Evolutionary conservation across 306 rosid genomes (phyloP), one percentile per base, ranked within the genome.

Genomic region (Vigna hirtella): DNA sequence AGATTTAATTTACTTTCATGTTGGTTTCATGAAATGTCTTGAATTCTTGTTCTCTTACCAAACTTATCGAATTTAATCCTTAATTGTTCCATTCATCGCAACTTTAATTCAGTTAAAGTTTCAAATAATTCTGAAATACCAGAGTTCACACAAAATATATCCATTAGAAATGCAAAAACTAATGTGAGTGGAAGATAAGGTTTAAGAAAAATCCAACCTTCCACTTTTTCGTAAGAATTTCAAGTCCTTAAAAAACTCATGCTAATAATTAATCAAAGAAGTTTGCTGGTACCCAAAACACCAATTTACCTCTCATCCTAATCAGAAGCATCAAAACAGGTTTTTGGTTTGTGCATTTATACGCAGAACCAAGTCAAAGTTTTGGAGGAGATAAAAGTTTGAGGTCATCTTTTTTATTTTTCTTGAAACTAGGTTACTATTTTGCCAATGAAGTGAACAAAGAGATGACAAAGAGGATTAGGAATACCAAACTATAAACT

Each of bases 391-490:
- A 76, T 9, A 11, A 48, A 9, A 7, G 58, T 56, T 10, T 52
- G 67, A 40, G 48, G 22, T 64, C 22, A 11, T 20, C 12, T 55
- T 68, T 30, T 53, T 15, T 49, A 64, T 50, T 50, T 66, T 16
- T 53, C 66, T 20, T 63, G 75, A 70, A 70, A 42, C 10, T 24
- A 45, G 12, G 50, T 72, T 50, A 47, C 26, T 78, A 30, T 12
- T 22, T 42, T 24, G 45, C 75, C 83, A 61, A 36, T 73, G 73
- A 85, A 83, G 47, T 47, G 48, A 77, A 16, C 5, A n/a, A 32
- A 70, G 53, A 74, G 64, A 66, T 76, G 3, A 78, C 16, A 66
- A 66, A 64, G 70, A 26, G 24, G 61, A 49, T 20, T 38, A 28
- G 47, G 14, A 18, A 50, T 16, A 51, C 57, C 49, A 70, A 57